Percentiles rank a stretch among this genome's conserved stretches.
phyloP scores from a whole-genome alignment of 192 early-diverging fungal genomes.

The Anaeromyces robustus region DNA sequence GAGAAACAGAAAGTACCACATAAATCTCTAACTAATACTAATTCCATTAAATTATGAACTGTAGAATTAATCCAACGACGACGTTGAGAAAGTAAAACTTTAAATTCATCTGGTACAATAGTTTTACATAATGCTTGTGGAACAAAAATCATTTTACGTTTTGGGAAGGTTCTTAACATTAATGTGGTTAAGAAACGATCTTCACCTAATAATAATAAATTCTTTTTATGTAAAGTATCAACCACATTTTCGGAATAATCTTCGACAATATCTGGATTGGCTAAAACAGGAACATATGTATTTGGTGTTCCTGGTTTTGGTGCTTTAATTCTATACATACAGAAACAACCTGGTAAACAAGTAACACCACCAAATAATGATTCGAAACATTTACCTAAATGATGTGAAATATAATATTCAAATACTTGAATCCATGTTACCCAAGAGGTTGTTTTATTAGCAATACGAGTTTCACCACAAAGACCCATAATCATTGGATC shows the following conservation, averaged over 20 bases:
- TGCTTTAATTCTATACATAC: slow-evolving; percentile 92
- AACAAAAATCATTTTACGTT: slow-evolving; percentile 88
- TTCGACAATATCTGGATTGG: slow-evolving; percentile 69
- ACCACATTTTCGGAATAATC: slow-evolving; percentile 59
- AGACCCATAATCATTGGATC: slow-evolving; percentile 79
- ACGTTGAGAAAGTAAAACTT: slow-evolving; percentile 63
- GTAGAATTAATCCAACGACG: slow-evolving; percentile 96
- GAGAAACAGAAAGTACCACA: slow-evolving; percentile 80
- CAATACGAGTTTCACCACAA: slow-evolving; percentile 92
- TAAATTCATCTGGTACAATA: slow-evolving; percentile 74
- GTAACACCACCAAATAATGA: slow-evolving; percentile 95
- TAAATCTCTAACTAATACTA: slow-evolving; percentile 65
- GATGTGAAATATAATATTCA: slow-evolving; percentile 97
- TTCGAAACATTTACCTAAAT: slow-evolving; percentile 88
- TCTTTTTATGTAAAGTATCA: slow-evolving; percentile 66
- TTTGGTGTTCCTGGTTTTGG: slow-evolving; percentile 43
- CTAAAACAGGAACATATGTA: slow-evolving; percentile 57
- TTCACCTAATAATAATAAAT: slow-evolving; percentile 64
- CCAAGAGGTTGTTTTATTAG: slow-evolving; percentile 74
- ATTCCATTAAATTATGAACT: slow-evolving; percentile 73
- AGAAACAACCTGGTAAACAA: slow-evolving; percentile 88
- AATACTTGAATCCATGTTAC: slow-evolving; percentile 87
- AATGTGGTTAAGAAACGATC: slow-evolving; percentile 84
- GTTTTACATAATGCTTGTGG: slow-evolving; percentile 86
- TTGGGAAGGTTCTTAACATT: slow-evolving; percentile 83